Conservation (phyloP, 2,329 filamentous ascomycete species). For the Aphanoascus verrucosus region DNA sequence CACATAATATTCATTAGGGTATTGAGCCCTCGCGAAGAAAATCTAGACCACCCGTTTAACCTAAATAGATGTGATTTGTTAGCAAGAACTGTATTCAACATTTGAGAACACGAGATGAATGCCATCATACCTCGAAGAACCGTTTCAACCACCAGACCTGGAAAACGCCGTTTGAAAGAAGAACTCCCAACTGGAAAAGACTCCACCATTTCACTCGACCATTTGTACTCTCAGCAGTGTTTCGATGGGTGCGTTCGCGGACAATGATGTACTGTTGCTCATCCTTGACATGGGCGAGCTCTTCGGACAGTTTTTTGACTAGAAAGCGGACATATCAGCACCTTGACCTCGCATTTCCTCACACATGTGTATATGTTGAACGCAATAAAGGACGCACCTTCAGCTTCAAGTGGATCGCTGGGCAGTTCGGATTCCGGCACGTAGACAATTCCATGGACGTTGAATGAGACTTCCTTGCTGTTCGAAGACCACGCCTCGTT, state of each 20-base stretch:
- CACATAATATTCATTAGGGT: constrained; percentile 9
- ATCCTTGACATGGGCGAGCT: constrained; percentile 87
- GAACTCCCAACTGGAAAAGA: constrained; percentile 81
- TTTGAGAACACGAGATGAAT: not conserved
- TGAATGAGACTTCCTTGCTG: constrained; percentile 97
- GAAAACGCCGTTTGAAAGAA: constrained; percentile 87
- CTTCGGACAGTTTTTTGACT: constrained; percentile 76
- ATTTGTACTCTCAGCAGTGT: constrained; percentile 98
- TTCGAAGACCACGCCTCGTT: constrained; percentile 96
- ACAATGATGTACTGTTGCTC: constrained; percentile 96
- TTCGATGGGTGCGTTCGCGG: constrained; percentile 89
- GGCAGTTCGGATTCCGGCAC: constrained; percentile 77
- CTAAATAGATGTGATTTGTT: constrained; percentile 21
- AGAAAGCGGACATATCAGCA: constrained; percentile 13
- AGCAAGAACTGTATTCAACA: constrained; percentile 4
- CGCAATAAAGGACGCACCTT: constrained; percentile 49
- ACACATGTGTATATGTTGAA: not conserved
- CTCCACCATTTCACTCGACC: constrained; percentile 99
- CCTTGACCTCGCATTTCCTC: not conserved
- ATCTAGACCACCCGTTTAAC: constrained; percentile 40
- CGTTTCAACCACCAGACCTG: constrained; percentile 99
- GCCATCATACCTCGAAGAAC: constrained; percentile 68
- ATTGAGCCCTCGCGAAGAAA: not conserved
- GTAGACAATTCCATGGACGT: constrained; percentile 97
- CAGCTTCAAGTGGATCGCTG: constrained; percentile 77